Percentiles rank a stretch among this genome's conserved stretches.
phyloP scores from a whole-genome alignment of 2,329 filamentous ascomycete species.

The Cladobotryum protrusum region DNA sequence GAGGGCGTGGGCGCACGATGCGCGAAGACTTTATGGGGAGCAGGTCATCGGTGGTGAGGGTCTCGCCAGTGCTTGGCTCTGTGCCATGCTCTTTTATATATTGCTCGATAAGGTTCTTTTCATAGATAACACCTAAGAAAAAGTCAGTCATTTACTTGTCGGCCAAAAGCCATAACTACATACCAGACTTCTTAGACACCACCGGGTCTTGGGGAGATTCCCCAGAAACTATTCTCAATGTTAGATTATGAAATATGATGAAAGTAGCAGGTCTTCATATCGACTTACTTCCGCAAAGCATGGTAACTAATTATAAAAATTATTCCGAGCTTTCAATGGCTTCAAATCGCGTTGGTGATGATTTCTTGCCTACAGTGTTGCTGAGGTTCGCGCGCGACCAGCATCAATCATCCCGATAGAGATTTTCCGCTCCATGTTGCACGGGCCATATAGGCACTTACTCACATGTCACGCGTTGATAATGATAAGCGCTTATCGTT shows the following conservation, averaged over 20 bases:
- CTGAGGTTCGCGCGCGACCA: conserved; percentile 8
- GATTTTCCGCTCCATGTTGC: conserved; percentile 17
- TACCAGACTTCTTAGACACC: conserved; percentile 89
- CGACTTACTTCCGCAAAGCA: conserved; percentile 44
- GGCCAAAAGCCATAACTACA: conserved; percentile 24
- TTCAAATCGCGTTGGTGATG: conserved; percentile 15
- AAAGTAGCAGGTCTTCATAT: background rate
- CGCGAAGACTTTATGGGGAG: conserved; percentile 78
- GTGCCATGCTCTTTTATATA: conserved; percentile 91
- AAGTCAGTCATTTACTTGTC: background rate
- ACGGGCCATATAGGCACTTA: conserved; percentile 5
- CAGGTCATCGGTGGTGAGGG: conserved; percentile 76
- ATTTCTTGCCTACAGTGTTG: background rate
- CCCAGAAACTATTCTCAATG: conserved; percentile 67
- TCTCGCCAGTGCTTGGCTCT: conserved; percentile 84
- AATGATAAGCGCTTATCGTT: conserved; percentile 14
- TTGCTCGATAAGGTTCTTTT: conserved; percentile 90
- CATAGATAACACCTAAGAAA: conserved; percentile 71
- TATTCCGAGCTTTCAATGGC: conserved; percentile 24
- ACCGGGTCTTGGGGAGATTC: conserved; percentile 93
- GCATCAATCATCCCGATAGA: conserved; percentile 13
- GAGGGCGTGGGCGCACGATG: conserved; percentile 81
- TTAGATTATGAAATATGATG: background rate
- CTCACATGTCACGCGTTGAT: conserved; percentile 10
- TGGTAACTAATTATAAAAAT: conserved; percentile 27